These are phyloP conservation scores for Tilletia indica DNA, from an alignment of 1,284 basidiomycete species.

Conservation along the genomic window DNA sequence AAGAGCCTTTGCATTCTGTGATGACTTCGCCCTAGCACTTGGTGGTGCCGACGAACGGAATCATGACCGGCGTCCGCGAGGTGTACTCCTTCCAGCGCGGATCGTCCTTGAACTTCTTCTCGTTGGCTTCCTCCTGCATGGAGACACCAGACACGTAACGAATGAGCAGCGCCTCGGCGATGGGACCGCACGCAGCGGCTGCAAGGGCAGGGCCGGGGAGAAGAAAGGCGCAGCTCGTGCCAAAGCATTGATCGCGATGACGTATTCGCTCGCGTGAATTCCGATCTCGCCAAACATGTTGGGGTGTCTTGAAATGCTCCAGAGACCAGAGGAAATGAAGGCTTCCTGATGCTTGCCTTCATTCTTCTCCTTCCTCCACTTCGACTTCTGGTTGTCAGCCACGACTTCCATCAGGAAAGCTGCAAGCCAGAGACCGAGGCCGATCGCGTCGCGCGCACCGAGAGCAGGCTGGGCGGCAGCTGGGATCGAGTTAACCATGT, in stretches of 20 bases:
- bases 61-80: slow-evolving; percentile 54
- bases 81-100: slow-evolving; percentile 71
- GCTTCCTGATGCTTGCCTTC: slow-evolving; percentile 70
- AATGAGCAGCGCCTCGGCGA: slow-evolving; percentile 65
- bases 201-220: slow-evolving; percentile 59
- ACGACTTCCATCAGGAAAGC: slow-evolving; percentile 43
- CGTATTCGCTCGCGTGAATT: slow-evolving; percentile 71
- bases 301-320: slow-evolving; percentile 68
- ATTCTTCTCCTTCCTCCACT: slow-evolving; percentile 68
- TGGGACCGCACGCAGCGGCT: slow-evolving; percentile 65
- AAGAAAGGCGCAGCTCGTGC: slow-evolving; percentile 27
- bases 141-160: slow-evolving; percentile 68
- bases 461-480: slow-evolving; percentile 64
- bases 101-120: slow-evolving; percentile 69
- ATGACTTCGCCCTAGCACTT: neutral
- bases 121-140: slow-evolving; percentile 65
- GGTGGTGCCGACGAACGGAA: slow-evolving; percentile 41
- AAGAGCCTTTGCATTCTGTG: too few species aligned
- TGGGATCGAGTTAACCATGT: slow-evolving; percentile 66
- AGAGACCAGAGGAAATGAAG: slow-evolving; percentile 72
- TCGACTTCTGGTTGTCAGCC: slow-evolving; percentile 68
- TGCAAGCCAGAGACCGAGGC: slow-evolving; percentile 63
- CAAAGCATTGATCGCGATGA: slow-evolving; percentile 56
- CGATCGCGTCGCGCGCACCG: slow-evolving; percentile 64
- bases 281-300: slow-evolving; percentile 77